Base-by-base conservation (phyloP, 495 filamentous ascomycete species). In the Aspergillus homomorphus region DNA sequence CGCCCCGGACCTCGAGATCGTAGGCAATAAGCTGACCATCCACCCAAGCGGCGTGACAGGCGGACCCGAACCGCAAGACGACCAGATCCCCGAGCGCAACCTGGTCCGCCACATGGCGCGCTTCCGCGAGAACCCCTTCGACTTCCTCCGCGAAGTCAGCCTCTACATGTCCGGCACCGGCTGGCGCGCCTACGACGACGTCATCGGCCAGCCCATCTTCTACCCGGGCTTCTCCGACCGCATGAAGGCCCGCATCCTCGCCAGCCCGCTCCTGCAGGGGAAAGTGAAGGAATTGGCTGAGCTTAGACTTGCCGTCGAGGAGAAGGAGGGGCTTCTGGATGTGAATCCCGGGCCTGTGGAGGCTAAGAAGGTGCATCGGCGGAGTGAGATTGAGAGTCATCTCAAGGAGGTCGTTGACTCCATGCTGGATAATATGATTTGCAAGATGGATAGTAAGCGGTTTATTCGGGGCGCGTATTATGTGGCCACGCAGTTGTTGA, bases 381-480 rank as follows among this genome's bases (percentile, higher is more conserved):
- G 83, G 68, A 78, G 74, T 44, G 81, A 86, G 58, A 81, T 90
- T 56, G 82, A 87, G 61, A 77, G 77, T 57, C 87, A 82, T 53
- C 72, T 88, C 30, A 77, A 81, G 50, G 86, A 96, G 65, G 91
- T 94, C 3, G 88, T 89, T 22, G 88, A 94, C 58, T 82, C 85
- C 45, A 85, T 93, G 79, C 89, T 91, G 57, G 89, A 96, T 65
- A 85, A 87, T 49, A 98, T 98, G 94, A 96, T 98, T 54, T 97
- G 94, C 82, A 98, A 98, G 73, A 92, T 97, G 77, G 94, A 98
- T 75, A 95, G 88, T 75, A 96, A 93, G 68, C 77, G 81, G 23
- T 97, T 98, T 65, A 97, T 98, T 62, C 77, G 94, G 22, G 84
- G 87, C 16, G 93, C 94, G 51, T 98, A 98, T 69, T 98, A 96